Base-by-base conservation (phyloP, 202 grass and related monocot species). In the Setaria italica region DNA sequence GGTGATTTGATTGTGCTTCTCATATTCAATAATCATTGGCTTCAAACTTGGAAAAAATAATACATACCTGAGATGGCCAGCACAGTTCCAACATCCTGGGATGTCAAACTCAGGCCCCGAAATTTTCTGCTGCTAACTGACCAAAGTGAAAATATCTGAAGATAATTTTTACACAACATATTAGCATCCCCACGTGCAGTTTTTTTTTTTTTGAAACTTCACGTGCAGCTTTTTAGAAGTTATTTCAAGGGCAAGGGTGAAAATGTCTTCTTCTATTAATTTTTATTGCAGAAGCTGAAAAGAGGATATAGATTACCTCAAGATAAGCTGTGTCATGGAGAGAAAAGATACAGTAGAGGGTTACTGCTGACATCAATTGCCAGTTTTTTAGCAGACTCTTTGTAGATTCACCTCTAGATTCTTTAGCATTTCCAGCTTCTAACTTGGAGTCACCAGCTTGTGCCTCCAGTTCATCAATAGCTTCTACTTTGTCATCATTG, bases 141-240 rank as follows among this genome's bases (percentile, higher is more conserved):
- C 92, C 92, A 94, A 6, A 94, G 88, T 25, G 92, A 94, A 83
- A 94, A 94, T 92, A 92, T 94, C 92, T 94, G 80, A 74, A 85
- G 19, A 82, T 59, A 37, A 1, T 71, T 82, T 62, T 85, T 80
- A 50, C 7, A 84, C 1, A 81, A 1, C 1, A 58, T 34, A 82
- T 73, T 73, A 73, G 70, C 67, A 72, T 71, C 29, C 10, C 1
- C 46, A 39, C 53, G 6, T 37, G 21, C 35, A 70, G 11, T 2
- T 10, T 17, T 11, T 51, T 17, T 11, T 51, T 25, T 25, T 25
- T 25, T 25, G 25, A 25, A 25, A 25, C 25, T 25, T 25, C 46
- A 39, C 53, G 6, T 37, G 21, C 35, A 70, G 11, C 4, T 10
- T 17, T 11, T 51, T 41, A 34, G 47, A 32, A 19, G 0, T 6